These are phyloP conservation scores for Euclidium syriacum DNA, from an alignment of 345 rosid species.

Conservation along the genomic window DNA sequence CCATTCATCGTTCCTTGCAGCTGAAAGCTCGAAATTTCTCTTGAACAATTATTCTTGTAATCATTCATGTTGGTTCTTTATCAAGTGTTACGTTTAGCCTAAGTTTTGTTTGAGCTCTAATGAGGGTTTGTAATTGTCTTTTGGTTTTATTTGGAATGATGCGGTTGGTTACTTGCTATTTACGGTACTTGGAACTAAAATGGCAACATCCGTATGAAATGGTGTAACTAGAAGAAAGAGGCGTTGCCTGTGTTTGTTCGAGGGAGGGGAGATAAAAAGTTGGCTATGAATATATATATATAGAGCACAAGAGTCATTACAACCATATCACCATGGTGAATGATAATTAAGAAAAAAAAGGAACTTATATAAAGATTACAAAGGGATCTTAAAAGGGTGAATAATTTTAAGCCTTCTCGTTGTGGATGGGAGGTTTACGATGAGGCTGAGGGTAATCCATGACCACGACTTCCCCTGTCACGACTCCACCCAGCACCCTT, in stretches of 20 bases:
- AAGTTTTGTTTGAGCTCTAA: neutral
- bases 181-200: neutral
- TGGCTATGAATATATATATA: slow-evolving; percentile 6
- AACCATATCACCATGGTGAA: slow-evolving; percentile 32
- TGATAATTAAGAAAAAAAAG: too few relatives aligned
- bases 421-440: slow-evolving; percentile 92
- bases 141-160: slow-evolving; percentile 8
- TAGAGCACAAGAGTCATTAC: slow-evolving; percentile 27
- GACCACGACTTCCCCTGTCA: slow-evolving; percentile 39
- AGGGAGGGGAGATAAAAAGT: neutral
- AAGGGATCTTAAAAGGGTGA: neutral
- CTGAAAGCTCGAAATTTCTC: slow-evolving; percentile 8
- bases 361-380: neutral
- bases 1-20: slow-evolving; percentile 77
- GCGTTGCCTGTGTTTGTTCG: slow-evolving; percentile 1
- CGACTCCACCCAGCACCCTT: slow-evolving; percentile 21
- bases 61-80: neutral
- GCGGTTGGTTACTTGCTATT: neutral
- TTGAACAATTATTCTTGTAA: neutral
- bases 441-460: slow-evolving; percentile 92
- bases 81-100: neutral
- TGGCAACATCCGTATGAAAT: neutral
- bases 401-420: slow-evolving; percentile 56
- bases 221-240: neutral
- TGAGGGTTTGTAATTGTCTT: neutral